Conservation (phyloP, 306 rosid species). For the Medicago truncatula region DNA sequence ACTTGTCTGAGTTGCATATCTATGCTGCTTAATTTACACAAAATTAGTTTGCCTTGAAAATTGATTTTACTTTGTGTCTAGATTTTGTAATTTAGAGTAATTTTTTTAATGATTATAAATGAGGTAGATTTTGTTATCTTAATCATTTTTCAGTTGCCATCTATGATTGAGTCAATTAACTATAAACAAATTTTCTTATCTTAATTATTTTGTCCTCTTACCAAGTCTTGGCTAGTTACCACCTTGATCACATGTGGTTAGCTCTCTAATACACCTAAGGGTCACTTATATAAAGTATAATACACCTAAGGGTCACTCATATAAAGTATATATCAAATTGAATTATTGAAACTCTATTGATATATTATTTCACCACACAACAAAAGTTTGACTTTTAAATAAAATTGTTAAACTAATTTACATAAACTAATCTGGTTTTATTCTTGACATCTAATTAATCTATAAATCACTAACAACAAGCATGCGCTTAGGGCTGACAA, state of each 20-base stretch:
- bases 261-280: conserved; percentile 37
- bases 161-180: conserved; percentile 35
- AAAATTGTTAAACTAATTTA: background rate
- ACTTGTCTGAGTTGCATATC: background rate
- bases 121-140: background rate
- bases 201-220: background rate
- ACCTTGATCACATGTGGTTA: conserved; percentile 1
- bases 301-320: conserved; percentile 29
- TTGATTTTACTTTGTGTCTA: background rate
- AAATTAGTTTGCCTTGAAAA: background rate
- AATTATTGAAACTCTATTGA: background rate
- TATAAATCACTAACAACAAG: background rate
- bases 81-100: background rate
- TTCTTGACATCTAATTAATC: background rate
- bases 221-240: background rate
- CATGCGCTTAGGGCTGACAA: no score
- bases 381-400: conserved; percentile 27
- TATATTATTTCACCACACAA: background rate
- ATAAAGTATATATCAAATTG: conserved; percentile 13
- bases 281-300: background rate
- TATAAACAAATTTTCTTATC: conserved; percentile 5
- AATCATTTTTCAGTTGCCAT: background rate
- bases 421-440: background rate
- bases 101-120: background rate
- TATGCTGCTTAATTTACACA: background rate